phyloP scores from a whole-genome alignment of 2,329 filamentous ascomycete species.

The Tolypocladium nubicola region DNA sequence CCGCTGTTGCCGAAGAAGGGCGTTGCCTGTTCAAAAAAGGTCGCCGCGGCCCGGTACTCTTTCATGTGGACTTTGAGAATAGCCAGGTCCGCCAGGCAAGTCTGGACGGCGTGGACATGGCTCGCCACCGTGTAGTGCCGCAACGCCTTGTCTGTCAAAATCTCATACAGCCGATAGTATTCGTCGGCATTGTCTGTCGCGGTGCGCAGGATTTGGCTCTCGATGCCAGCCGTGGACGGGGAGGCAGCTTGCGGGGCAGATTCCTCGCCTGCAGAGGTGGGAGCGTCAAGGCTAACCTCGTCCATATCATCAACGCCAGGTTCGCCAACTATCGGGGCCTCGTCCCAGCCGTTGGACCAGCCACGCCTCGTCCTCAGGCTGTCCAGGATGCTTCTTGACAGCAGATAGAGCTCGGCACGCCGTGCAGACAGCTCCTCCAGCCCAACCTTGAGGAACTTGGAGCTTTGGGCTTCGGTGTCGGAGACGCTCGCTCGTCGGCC shows the following conservation, averaged over 20 bases:
- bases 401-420: slow-evolving; percentile 69
- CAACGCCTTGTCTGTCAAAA: slow-evolving; percentile 73
- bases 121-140: slow-evolving; percentile 74
- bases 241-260: background rate
- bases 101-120: slow-evolving; percentile 66
- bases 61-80: slow-evolving; percentile 68
- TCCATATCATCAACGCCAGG: slow-evolving; percentile 39
- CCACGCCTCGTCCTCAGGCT: slow-evolving; percentile 58
- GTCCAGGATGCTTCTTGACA: slow-evolving; percentile 73
- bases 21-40: slow-evolving; percentile 68
- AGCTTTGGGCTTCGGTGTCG: slow-evolving; percentile 27
- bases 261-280: background rate
- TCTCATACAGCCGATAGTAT: slow-evolving; percentile 60
- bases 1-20: slow-evolving; percentile 67
- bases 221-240: slow-evolving; percentile 22
- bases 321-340: slow-evolving; percentile 41
- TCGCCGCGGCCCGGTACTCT: slow-evolving; percentile 63
- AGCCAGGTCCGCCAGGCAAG: slow-evolving; percentile 74
- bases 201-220: slow-evolving; percentile 43
- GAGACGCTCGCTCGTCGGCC: slow-evolving; percentile 26
- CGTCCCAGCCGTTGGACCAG: slow-evolving; percentile 70
- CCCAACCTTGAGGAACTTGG: slow-evolving; percentile 50
- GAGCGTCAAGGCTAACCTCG: slow-evolving; percentile 41
- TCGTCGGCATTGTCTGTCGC: slow-evolving; percentile 51
- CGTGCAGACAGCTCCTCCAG: slow-evolving; percentile 73